Conservation (phyloP, 768 basidiomycete species). For the Antrodiella citrinella region DNA sequence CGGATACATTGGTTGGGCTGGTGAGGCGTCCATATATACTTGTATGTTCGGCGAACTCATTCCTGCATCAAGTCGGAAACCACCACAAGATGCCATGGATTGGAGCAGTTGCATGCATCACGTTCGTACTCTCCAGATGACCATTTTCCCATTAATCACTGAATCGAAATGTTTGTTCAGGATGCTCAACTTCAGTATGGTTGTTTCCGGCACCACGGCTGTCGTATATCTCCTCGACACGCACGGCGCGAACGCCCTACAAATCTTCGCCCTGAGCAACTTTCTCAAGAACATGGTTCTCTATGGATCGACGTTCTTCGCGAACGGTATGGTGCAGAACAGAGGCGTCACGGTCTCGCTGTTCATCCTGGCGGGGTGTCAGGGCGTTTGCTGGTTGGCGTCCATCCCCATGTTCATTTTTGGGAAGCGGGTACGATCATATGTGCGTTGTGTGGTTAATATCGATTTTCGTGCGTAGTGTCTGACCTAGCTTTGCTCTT, state of each 20-base stretch:
- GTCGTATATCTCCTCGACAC: conserved; percentile 39
- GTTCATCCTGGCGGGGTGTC: conserved; percentile 31
- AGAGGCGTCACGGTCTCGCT: conserved; percentile 33
- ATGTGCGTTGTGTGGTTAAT: conserved; percentile 26
- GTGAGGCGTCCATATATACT: conserved; percentile 9
- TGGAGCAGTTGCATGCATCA: conserved; percentile 32
- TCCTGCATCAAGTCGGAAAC: conserved; percentile 24
- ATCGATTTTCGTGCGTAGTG: conserved; percentile 18
- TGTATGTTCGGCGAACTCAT: background rate
- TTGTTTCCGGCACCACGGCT: conserved; percentile 32
- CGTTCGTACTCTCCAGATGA: conserved; percentile 5
- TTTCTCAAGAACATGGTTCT: conserved; percentile 37
- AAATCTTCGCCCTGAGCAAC: conserved; percentile 34
- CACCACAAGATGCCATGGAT: conserved; percentile 37
- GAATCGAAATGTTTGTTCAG: conserved; percentile 10
- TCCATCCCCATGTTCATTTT: conserved; percentile 37
- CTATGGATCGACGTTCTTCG: conserved; percentile 38
- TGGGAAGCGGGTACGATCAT: conserved; percentile 35
- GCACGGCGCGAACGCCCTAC: conserved; percentile 33
- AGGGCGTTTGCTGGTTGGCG: conserved; percentile 33
- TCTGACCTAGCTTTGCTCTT: conserved; percentile 8
- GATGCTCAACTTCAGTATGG: conserved; percentile 37
- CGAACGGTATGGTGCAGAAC: conserved; percentile 31
- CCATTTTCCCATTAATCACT: background rate
- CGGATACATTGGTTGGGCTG: conserved; percentile 40